These are phyloP conservation scores for Rhynchospora pubera DNA, from an alignment of 176 grass and related monocot species.

Conservation along the genomic window DNA sequence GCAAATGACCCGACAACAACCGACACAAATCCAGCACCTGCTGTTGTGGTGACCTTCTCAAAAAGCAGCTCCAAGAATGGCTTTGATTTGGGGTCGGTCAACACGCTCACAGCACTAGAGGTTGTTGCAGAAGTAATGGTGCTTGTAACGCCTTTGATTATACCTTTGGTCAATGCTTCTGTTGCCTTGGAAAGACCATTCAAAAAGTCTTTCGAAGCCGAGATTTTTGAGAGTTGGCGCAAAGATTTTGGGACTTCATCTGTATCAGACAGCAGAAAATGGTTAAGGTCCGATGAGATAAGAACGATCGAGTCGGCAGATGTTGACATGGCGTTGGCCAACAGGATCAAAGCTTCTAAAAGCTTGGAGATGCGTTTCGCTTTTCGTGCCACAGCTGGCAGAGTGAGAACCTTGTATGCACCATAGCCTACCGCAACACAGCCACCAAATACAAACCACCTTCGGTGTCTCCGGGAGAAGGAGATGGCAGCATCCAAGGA, in stretches of 20 bases:
- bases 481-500: neutral
- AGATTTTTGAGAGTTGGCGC: slow-evolving; percentile 76
- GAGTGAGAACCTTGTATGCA: slow-evolving; percentile 16
- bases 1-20: slow-evolving; percentile 61
- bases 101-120: slow-evolving; percentile 1
- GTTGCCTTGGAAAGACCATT: slow-evolving; percentile 14
- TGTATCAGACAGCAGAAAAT: slow-evolving; percentile 62
- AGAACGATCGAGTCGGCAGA: slow-evolving; percentile 31
- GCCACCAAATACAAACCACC: slow-evolving; percentile 11
- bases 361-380: slow-evolving; percentile 14
- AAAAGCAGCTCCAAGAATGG: slow-evolving; percentile 49
- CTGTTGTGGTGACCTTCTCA: slow-evolving; percentile 54
- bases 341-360: slow-evolving; percentile 40
- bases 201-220: slow-evolving; percentile 28
- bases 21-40: slow-evolving; percentile 59
- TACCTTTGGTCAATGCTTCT: slow-evolving; percentile 23
- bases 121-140: slow-evolving; percentile 20
- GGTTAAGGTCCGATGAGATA: slow-evolving; percentile 49
- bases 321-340: slow-evolving; percentile 22
- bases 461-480: slow-evolving; percentile 14
- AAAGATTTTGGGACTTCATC: slow-evolving; percentile 53
- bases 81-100: slow-evolving; percentile 14
- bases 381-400: slow-evolving; percentile 6
- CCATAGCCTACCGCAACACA: neutral
- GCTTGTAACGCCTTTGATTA: slow-evolving; percentile 27